Base-by-base conservation (phyloP, 2,329 filamentous ascomycete species). In the Coniochaeta sp. region DNA sequence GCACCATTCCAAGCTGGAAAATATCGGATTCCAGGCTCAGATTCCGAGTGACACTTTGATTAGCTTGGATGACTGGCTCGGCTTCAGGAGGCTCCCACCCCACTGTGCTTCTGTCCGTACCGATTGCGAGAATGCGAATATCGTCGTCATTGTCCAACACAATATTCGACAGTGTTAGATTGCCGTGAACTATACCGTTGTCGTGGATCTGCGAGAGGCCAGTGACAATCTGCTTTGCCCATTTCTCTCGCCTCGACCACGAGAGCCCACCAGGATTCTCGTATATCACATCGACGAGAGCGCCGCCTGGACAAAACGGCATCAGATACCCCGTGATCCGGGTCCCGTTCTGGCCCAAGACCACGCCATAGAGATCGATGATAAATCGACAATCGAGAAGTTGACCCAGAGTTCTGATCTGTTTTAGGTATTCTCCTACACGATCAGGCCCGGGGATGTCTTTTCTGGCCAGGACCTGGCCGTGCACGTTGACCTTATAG, bases 91-190 rank as follows among this genome's bases (percentile, higher is more conserved):
- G 93, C 66, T 98, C 95, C 95, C 95, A 99, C 26, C 93, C 93
- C 4, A 98, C 90, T 0, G 95, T 95, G 68, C 95, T 99, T n/a
- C 95, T 95, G 67, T 95, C 83, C 59, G 95, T 84, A 75, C 98
- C 99, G 77, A 99, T 97, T 73, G 98, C 95, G 69, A 99, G 99
- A 65, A 99, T 98, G 68, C 95, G 93, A 9, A 93, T 95, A 69
- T 97, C 83, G 69, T 92, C 88, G 44, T 89, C 76, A 14, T 82
- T 81, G 72, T 98, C 91, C 68, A 99, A 89, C 62, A 98, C 95
- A 65, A 99, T 96, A 70, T 99, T 99, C 5, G 93, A 96, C 30
- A 99, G 80, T 0, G 95, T 99, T 65, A 99, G 97, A 71, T 99
- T 95, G 26, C 95, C 95, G 70, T 99, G 95, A 14, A 99, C 95